Evolutionary conservation across 768 basidiomycete species (phyloP), one percentile per base, ranked within the genome.

Genomic region (Rhodosporidiobolus odoratus): DNA sequence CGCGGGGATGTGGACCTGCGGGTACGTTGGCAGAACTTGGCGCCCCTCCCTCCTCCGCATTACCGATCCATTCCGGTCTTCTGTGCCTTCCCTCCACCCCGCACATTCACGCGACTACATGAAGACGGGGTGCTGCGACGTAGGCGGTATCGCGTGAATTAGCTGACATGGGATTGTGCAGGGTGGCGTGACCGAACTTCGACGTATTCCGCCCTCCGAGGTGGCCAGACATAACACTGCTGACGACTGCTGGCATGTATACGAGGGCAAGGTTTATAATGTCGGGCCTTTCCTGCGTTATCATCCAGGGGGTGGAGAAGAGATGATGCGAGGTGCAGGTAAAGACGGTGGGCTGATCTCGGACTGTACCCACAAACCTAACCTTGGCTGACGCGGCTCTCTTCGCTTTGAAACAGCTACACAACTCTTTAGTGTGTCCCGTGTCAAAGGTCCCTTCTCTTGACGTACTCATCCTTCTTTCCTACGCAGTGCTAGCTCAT

Each of bases 251-350:
- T 99, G 96, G 96, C 85, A 92, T 21, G 88, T 87, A 0, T 87
- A 97, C 81, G 86, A 88, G 75, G 93, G 92, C 64, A 93, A 90
- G 78, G 93, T 99, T 25, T 99, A 99, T 81, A 97, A 97, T 78
- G 90, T 99, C 60, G 93, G 92, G 4, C 86, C 90, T 0, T 99
- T 96, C 80, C 80, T 96, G 10, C 82, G 87, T 4, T 99, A 88
- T 76, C 95, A 98, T 80, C 95, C 95, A 1, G 95, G 95, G 10
- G 95, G 95, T 21, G 92, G 89, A 82, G 88, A 87, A 73, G 92
- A 98, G 78, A 82, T 99, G 53, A 89, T 99, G 91, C 85, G 95
- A 27, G 89, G 89, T 30, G 96, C 94, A 15, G 96, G 96, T 1
- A 83, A 92, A 65, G 96, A 99, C 77, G 96, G 95, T 76, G 32